phyloP scores from a whole-genome alignment of 225 moss, liverwort and hornwort genomes.

The Bryum argenteum region DNA sequence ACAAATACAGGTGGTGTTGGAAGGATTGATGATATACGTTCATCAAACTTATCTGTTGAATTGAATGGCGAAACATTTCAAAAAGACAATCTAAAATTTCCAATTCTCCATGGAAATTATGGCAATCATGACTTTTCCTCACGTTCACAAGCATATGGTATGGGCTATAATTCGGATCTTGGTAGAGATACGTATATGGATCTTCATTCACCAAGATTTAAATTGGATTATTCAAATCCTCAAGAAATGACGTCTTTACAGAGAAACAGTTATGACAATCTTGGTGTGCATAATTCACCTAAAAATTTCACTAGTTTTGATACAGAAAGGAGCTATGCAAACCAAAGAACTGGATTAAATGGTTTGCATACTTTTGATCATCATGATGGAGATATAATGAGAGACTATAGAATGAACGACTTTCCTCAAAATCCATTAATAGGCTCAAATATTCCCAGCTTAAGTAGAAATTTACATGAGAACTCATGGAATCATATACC shows the following conservation, averaged over 20 bases:
- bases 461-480: conserved; percentile 12
- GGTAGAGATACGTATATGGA: not conserved
- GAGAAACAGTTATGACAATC: conserved; percentile 24
- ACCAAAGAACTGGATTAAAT: conserved; percentile 24
- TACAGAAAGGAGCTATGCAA: not conserved
- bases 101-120: conserved; percentile 29
- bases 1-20: conserved; percentile 15
- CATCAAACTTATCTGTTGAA: conserved; percentile 7
- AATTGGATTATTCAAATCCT: conserved; percentile 12
- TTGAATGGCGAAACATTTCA: conserved; percentile 12
- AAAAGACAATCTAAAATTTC: conserved; percentile 28
- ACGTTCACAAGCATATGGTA: conserved; percentile 14
- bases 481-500: conserved; percentile 24
- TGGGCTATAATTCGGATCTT: conserved; percentile 14
- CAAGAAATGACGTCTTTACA: conserved; percentile 25
- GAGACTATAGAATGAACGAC: conserved; percentile 19
- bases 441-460: not conserved
- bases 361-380: conserved; percentile 9
- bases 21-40: not conserved
- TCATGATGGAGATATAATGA: conserved; percentile 16
- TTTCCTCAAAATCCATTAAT: not conserved
- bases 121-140: conserved; percentile 9
- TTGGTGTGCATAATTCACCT: conserved; percentile 7
- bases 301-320: conserved; percentile 24
- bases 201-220: conserved; percentile 30